Percentiles rank a stretch among this genome's conserved stretches.
phyloP scores from a whole-genome alignment of 148 eudicot species.

The Polygonum maritimum region DNA sequence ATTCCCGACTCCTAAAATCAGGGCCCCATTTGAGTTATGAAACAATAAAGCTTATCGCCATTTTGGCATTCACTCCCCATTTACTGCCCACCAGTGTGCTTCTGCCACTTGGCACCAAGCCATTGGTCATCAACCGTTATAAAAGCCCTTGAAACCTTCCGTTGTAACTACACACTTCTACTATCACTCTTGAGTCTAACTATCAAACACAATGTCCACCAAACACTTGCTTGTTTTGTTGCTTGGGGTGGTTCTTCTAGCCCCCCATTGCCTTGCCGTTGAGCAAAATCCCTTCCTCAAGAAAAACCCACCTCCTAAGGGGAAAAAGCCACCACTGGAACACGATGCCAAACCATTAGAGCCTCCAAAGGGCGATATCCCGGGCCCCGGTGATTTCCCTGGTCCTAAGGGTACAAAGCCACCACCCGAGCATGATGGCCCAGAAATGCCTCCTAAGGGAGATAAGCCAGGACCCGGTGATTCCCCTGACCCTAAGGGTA shows the following conservation, averaged over 20 bases:
- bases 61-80: neutral
- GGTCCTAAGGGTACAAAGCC: neutral
- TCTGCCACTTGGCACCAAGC: neutral
- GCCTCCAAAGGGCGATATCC: neutral
- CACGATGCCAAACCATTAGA: neutral
- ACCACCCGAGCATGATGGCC: neutral
- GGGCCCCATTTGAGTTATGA: neutral
- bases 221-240: conserved; percentile 11
- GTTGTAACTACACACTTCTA: neutral
- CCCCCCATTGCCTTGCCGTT: conserved; percentile 7
- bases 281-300: neutral
- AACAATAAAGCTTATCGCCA: too few species aligned
- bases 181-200: neutral
- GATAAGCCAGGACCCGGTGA: neutral
- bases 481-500: conserved; percentile 8
- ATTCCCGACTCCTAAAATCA: neutral
- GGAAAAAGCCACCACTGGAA: neutral
- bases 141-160: neutral
- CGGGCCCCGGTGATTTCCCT: neutral
- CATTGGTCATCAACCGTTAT: neutral
- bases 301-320: neutral
- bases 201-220: neutral
- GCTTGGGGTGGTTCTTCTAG: conserved; percentile 13
- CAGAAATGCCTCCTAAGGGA: neutral
- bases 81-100: neutral